Percentiles rank a stretch among this genome's conserved stretches.
Conservation (phyloP, 805 yeast genomes). For the Brettanomyces sp. region DNA sequence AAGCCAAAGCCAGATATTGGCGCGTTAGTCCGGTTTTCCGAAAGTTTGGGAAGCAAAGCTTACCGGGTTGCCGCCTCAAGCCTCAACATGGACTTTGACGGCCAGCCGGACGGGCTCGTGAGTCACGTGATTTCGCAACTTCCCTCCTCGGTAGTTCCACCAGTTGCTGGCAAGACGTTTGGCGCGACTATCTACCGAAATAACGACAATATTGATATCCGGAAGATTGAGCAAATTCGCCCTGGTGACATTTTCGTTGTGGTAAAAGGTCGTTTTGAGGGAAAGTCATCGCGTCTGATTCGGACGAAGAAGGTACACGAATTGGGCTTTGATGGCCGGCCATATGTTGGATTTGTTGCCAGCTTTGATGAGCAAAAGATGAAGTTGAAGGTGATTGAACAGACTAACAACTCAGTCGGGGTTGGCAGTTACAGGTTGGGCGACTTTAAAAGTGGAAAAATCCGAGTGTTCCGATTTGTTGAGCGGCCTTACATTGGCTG, state of each 20-base stretch:
- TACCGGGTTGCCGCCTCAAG: slow-evolving; percentile 30
- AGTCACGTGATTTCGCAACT: slow-evolving; percentile 28
- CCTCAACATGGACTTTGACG: slow-evolving; percentile 16
- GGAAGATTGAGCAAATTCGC: slow-evolving; percentile 50
- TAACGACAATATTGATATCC: slow-evolving; percentile 37
- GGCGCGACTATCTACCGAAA: slow-evolving; percentile 68
- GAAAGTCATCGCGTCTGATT: slow-evolving; percentile 30
- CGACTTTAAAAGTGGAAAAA: slow-evolving; percentile 70
- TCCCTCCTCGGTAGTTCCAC: slow-evolving; percentile 23
- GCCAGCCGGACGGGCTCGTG: slow-evolving; percentile 15
- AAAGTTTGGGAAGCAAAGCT: slow-evolving; percentile 42
- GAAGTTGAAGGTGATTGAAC: slow-evolving; percentile 61
- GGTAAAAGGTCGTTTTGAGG: slow-evolving; percentile 63
- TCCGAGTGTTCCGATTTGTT: slow-evolving; percentile 72
- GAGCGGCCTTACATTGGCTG: slow-evolving; percentile 69
- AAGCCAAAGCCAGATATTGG: slow-evolving; percentile 38
- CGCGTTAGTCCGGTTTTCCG: slow-evolving; percentile 39
- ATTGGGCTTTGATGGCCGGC: slow-evolving; percentile 41
- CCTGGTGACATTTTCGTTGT: slow-evolving; percentile 83
- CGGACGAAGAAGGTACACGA: slow-evolving; percentile 27
- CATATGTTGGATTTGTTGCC: slow-evolving; percentile 51
- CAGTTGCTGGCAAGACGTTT: slow-evolving; percentile 58
- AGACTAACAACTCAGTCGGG: slow-evolving; percentile 39
- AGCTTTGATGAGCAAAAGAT: slow-evolving; percentile 69
- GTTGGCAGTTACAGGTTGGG: slow-evolving; percentile 56